phyloP scores from a whole-genome alignment of 805 yeast genomes.

The Komagataella pseudopastoris region DNA sequence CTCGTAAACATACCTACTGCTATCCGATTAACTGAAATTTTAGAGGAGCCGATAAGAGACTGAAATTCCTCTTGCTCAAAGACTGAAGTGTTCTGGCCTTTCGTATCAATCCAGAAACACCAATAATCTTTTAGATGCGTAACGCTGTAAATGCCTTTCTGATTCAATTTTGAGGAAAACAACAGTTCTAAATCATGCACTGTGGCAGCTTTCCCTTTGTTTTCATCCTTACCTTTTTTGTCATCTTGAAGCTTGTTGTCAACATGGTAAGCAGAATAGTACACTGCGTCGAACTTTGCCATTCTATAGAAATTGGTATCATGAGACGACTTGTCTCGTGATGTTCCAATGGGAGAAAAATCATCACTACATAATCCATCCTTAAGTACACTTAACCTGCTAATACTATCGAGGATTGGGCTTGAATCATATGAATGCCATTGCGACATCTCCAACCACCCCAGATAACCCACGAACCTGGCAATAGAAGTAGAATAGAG shows the following conservation, averaged over 20 bases:
- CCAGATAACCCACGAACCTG: not conserved
- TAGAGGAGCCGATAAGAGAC: not conserved
- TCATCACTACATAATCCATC: not conserved
- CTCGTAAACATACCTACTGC: not conserved
- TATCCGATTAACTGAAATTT: not conserved
- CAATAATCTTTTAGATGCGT: not conserved
- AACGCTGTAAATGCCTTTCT: not conserved
- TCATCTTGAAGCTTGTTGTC: slow-evolving; percentile 5
- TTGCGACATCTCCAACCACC: slow-evolving; percentile 1
- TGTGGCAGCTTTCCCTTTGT: not conserved
- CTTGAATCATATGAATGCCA: not conserved
- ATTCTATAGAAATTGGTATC: slow-evolving; percentile 17
- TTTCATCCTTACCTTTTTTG: not conserved
- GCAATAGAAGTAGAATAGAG: not conserved
- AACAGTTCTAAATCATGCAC: not conserved
- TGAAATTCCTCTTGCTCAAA: not conserved
- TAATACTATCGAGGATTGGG: not conserved
- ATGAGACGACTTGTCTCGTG: slow-evolving; percentile 8
- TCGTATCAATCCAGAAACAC: not conserved
- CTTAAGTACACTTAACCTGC: not conserved
- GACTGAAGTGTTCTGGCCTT: not conserved
- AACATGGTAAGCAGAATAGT: slow-evolving; percentile 17
- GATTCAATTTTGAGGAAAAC: not conserved
- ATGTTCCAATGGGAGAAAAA: not conserved
- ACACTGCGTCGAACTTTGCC: slow-evolving; percentile 13